Conservation (phyloP, 441 rosid species). For the Metrosideros polymorpha region DNA sequence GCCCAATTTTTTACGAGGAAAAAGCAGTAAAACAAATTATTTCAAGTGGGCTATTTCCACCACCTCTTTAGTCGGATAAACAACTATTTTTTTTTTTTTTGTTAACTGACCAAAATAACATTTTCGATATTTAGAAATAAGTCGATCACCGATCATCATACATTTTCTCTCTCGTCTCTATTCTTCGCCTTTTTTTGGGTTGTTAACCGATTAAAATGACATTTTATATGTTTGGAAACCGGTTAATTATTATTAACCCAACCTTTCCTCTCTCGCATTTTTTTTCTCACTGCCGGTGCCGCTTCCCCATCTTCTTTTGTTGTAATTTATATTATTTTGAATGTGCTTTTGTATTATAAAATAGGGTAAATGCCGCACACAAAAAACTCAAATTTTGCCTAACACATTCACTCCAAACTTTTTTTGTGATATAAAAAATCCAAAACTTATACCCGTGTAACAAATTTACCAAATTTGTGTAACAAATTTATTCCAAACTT, state of each 20-base stretch:
- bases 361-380: no score
- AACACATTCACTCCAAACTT: no score
- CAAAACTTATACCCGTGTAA: no score
- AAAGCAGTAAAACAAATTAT: neutral
- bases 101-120: neutral
- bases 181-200: neutral
- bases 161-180: neutral
- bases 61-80: neutral
- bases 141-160: neutral
- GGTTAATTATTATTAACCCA: neutral
- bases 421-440: no score
- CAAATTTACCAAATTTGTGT: no score
- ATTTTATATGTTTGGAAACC: neutral
- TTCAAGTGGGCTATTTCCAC: neutral
- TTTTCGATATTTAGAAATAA: neutral
- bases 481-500: no score
- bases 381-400: no score
- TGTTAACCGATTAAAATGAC: neutral
- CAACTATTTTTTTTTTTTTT: neutral
- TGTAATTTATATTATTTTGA: neutral
- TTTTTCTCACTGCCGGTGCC: neutral
- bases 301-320: neutral
- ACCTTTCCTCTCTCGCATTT: accelerated
- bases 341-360: neutral
- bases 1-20: neutral